Evolutionary conservation across 768 basidiomycete species (phyloP), one percentile per base, ranked within the genome.

Genomic region (Suillus alpinus): DNA sequence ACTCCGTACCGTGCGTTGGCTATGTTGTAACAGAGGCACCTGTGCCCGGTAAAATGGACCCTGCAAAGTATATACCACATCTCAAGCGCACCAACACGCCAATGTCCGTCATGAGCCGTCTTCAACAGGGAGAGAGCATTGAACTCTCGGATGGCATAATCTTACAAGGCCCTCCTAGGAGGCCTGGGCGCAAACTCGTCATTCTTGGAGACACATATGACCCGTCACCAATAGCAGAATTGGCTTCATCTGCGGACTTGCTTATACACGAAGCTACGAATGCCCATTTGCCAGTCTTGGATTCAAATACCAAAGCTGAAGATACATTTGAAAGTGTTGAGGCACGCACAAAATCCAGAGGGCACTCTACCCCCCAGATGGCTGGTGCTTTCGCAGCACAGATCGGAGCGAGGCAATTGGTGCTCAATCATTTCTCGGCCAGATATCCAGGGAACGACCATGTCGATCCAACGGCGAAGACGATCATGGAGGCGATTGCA

Each of bases 281-380:
- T 69, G 91, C 93, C 2, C 85, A 89, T 75, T 75, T 97, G 4
- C 87, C 86, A 1, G 83, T 80, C 3, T 71, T 91, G 61, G 87
- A 91, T 63, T 69, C 75, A 6, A 71, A 76, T 31, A 88, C 86
- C 14, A 90, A 89, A 69, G 73, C 75, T 3, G 73, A 69, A 3
- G 91, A 92, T 59, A 88, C 86, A 7, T 81, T 81, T 62, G 81
- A 84, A 66, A 80, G 67, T 14, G 83, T 94, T 7, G 83, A 91
- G 67, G 73, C 73, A 40, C 82, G 86, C 60, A 78, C 92, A 7
- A 88, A 79, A 70, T 86, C 85, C 2, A 82, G 92, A 69, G 95
- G 94, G 0, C 94, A 97, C 72, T 94, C 92, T 5, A 97, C 94
- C 13, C 93, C 94, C 1, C 91, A 92, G 67, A 91, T 94, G 86